Evolutionary conservation across 176 grass and related monocot genomes (phyloP), one percentile per base, ranked within the genome.

Genomic region (Musa itinerans): DNA sequence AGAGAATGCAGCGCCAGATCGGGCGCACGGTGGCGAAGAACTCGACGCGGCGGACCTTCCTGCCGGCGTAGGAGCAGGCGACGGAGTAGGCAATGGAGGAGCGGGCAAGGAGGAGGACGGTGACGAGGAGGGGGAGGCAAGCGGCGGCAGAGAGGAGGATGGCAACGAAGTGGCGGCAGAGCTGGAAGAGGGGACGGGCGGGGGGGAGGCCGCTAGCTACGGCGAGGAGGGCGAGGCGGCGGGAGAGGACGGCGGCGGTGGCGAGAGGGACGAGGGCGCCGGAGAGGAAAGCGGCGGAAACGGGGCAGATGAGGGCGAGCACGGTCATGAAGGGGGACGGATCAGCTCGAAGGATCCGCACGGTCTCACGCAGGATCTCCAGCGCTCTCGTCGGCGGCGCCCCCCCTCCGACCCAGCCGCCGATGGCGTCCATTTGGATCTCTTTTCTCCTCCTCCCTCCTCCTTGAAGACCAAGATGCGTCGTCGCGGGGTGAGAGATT

Each of bases 261-360:
- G 94, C 12, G 0, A 75, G 76, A 9, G 85, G 88, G 11, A 89
- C 79, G 75, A 92, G 74, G 26, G 87, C 74, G 61, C 81, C 83
- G 77, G 85, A 96, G 69, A 96, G 90, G 77, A 96, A 81, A 76
- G 77, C 75, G 4, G 86, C 86, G 13, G 94, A 91, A 57, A 89
- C 94, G 62, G 94, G 94, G 82, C 90, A 98, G 72, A 98, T 81
- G 78, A 98, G 83, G 86, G 85, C 85, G 56, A 98, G 90, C 54
- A 85, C 76, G 56, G 84, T 79, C 50, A 86, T 87, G 86, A 98
- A 98, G 22, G 82, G 74, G 78, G 89, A 79, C 43, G 94, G 90
- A 73, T 98, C 90, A 2, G 82, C 81, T 16, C 94, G 94, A 77
- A 98, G 94, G 83, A 98, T 85, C 19, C 94, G 84, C 66, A 91